Base-by-base conservation (phyloP, 345 rosid genomes). In the Luvunga scandens region DNA sequence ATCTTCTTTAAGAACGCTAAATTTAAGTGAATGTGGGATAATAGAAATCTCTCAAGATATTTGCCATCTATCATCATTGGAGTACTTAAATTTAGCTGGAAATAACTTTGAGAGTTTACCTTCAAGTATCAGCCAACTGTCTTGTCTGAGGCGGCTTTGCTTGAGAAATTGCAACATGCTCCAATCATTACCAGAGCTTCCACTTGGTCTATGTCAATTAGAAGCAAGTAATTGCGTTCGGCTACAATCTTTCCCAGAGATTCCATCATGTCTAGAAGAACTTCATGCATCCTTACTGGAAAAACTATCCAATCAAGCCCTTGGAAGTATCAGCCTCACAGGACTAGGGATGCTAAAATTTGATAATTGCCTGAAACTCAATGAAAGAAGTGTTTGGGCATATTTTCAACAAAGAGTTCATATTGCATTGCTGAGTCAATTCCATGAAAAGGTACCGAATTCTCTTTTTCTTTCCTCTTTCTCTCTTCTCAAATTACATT, bases 141-240 rank as follows among this genome's bases (percentile, higher is more conserved):
- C 13, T 18, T 6, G 6, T 1, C 73, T 70, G 36, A 28, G 21
- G 30, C 5, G 19, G 9, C 39, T 70, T 70, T 1, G 1, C 57
- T 45, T 69, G 71, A 67, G 19, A 6, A 22, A 36, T 38, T 67
- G 71, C 28, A 39, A n/a, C 14, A 69, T 69, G 72, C 72, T 69
- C 42, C 72, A 42, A 13, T 69, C 72, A 39, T 69, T 69, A 5
- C 72, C 77, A 10, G 24, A 63, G 77, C 77, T 75, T 62, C 77
- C 77, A 19, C 70, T 45, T 27, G 3, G 14, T 31, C 68, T 65
- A 14, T 31, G 42, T 18, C 5, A 19, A 2, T 19, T 63, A 4
- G 61, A 75, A 16, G 70, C 77, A 75, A 27, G 5, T 16, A 39
- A 27, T 19, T 61, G 68, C 38, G 28, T 4, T 38, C 19, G 2